Evolutionary conservation across 345 rosid species (phyloP).

Genomic region (Dimocarpus longan): DNA sequence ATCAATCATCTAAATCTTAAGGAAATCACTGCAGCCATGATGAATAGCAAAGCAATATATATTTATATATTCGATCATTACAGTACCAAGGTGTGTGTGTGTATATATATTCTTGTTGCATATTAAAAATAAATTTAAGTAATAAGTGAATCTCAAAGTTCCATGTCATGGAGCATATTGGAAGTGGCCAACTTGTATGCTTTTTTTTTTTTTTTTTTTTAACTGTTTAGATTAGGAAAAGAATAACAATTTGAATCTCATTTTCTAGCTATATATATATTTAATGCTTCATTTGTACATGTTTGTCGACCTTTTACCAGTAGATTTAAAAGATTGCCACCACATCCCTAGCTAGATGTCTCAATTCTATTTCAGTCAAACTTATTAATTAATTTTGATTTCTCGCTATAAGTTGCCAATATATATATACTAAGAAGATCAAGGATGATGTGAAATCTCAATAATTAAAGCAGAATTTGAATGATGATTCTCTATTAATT

Average conservation of each 20-base stretch:
- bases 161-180: background rate
- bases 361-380: background rate
- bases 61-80: background rate
- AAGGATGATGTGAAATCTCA: background rate
- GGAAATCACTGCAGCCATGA: background rate
- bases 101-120: too few species aligned
- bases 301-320: background rate
- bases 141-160: constrained; percentile 5
- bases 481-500: too few species aligned
- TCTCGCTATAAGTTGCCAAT: background rate
- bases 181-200: constrained; percentile 15
- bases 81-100: background rate
- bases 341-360: too few species aligned
- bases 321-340: too few species aligned
- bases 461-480: too few species aligned
- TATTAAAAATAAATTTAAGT: background rate
- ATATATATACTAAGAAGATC: too few species aligned
- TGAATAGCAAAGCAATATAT: constrained; percentile 1
- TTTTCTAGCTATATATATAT: background rate
- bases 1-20: background rate
- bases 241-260: constrained; percentile 2
- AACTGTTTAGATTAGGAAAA: background rate
- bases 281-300: background rate
- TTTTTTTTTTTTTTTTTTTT: background rate
- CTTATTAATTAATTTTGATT: background rate